A percentile compares a stretch with the other conserved stretches of the same genome.
Evolutionary conservation across 2,329 filamentous ascomycete species (phyloP).

Genomic region (Nannizziopsis arthrosporioides): DNA sequence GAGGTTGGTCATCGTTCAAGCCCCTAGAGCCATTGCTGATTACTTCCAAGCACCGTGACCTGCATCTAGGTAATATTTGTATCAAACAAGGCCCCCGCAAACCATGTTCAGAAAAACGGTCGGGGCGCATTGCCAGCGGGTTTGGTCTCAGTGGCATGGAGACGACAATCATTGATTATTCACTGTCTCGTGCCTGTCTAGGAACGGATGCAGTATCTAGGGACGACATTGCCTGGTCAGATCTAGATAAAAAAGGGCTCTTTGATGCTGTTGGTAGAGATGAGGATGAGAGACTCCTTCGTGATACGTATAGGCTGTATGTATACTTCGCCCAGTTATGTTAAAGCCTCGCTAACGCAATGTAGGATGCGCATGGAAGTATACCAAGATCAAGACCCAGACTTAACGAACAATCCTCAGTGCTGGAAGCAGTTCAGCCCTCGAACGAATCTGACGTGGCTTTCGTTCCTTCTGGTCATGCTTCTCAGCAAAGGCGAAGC

Average conservation of each 20-base stretch:
- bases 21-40: neutral
- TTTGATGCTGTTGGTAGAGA: conserved; percentile 34
- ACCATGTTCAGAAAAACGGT: conserved; percentile 22
- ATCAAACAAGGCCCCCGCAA: conserved; percentile 32
- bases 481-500: conserved; percentile 36
- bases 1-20: conserved; percentile 32
- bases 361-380: conserved; percentile 32
- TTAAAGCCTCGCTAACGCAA: conserved; percentile 1
- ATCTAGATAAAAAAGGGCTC: conserved; percentile 34
- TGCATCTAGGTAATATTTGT: conserved; percentile 57
- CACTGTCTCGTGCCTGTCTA: conserved; percentile 50
- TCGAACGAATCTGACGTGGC: conserved; percentile 52
- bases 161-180: conserved; percentile 57
- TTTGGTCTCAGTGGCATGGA: conserved; percentile 46
- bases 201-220: conserved; percentile 16
- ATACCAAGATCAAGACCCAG: conserved; percentile 32
- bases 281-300: conserved; percentile 30
- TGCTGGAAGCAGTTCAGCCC: conserved; percentile 48
- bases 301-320: conserved; percentile 35
- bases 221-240: conserved; percentile 28
- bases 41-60: conserved; percentile 44
- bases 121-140: conserved; percentile 15
- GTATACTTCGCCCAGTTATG: conserved; percentile 12
- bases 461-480: conserved; percentile 49
- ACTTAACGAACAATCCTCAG: conserved; percentile 26